Conservation (phyloP, 495 filamentous ascomycete genomes). For the Chaetomium tenue region DNA sequence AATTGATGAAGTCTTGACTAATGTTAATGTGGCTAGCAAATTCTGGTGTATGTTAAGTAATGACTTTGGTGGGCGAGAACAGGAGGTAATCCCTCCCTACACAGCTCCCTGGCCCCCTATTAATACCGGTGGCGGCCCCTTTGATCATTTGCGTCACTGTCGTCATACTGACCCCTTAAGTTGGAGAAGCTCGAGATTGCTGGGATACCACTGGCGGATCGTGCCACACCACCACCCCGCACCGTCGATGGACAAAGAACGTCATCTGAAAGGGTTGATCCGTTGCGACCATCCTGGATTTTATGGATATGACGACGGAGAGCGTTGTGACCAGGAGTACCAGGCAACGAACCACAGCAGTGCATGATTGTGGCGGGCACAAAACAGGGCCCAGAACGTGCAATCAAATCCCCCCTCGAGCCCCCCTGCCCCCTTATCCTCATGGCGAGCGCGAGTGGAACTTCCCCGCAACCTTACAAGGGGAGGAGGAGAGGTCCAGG, state of each 20-base stretch:
- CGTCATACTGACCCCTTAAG: slow-evolving; percentile 16
- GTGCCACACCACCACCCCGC: slow-evolving; percentile 5
- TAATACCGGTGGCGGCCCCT: slow-evolving; percentile 1
- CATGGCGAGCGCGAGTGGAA: too few relatives aligned
- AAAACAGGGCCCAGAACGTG: too few relatives aligned
- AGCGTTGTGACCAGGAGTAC: too few relatives aligned
- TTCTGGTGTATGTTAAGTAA: not conserved
- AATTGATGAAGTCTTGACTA: not conserved
- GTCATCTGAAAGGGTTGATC: slow-evolving; percentile 9
- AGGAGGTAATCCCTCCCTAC: too few relatives aligned
- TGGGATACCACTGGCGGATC: slow-evolving; percentile 15
- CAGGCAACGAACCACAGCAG: not conserved
- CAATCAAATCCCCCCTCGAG: too few relatives aligned
- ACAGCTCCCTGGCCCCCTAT: not conserved
- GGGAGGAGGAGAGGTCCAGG: too few relatives aligned
- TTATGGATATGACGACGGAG: too few relatives aligned
- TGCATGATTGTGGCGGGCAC: too few relatives aligned
- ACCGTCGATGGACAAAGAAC: slow-evolving; percentile 7
- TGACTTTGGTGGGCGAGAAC: not conserved
- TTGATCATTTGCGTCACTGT: slow-evolving; percentile 12
- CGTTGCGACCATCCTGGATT: too few relatives aligned
- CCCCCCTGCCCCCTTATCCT: too few relatives aligned
- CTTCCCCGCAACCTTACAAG: too few relatives aligned
- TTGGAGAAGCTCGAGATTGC: not conserved
- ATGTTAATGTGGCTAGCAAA: not conserved